Conservation (phyloP, 2,329 filamentous ascomycete species). For the Leptographium lundbergii region DNA sequence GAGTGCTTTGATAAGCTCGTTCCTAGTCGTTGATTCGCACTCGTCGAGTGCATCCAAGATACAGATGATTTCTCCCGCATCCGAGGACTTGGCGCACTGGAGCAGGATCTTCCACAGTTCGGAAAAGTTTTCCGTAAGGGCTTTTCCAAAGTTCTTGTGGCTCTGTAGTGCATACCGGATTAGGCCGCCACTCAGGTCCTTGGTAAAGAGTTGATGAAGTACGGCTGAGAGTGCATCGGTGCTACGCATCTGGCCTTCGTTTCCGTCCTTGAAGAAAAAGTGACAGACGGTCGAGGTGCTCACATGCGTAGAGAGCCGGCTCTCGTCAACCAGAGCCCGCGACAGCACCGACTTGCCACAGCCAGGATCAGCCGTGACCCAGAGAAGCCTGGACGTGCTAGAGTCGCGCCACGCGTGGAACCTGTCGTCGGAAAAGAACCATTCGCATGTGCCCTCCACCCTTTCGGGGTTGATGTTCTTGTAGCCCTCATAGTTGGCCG, state of each 20-base stretch:
- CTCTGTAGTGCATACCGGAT: conserved; percentile 5
- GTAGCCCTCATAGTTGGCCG: neutral
- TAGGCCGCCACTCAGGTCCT: conserved; percentile 3
- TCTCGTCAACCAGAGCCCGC: conserved; percentile 17
- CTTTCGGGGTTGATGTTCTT: neutral
- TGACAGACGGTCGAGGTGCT: conserved; percentile 17
- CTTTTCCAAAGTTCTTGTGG: conserved; percentile 4
- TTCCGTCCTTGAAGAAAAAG: conserved; percentile 23
- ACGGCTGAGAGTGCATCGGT: conserved; percentile 14
- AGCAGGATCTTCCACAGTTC: conserved; percentile 13
- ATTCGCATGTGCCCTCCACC: neutral
- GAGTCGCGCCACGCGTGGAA: neutral
- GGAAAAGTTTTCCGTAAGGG: conserved; percentile 5
- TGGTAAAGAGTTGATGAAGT: conserved; percentile 17
- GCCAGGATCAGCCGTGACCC: conserved; percentile 21
- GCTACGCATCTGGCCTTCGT: conserved; percentile 11
- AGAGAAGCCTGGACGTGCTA: conserved; percentile 12
- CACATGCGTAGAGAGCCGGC: conserved; percentile 11
- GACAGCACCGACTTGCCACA: conserved; percentile 23
- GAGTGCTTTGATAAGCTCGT: conserved; percentile 10
- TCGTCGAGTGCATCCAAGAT: conserved; percentile 22
- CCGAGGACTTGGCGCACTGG: neutral
- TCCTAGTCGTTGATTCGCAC: conserved; percentile 12
- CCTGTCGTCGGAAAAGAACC: neutral
- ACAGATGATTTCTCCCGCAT: conserved; percentile 16